Evolutionary conservation across 176 grass and related monocot species (phyloP), one percentile per base, ranked within the genome.

Genomic region (Aegilops tauschii): DNA sequence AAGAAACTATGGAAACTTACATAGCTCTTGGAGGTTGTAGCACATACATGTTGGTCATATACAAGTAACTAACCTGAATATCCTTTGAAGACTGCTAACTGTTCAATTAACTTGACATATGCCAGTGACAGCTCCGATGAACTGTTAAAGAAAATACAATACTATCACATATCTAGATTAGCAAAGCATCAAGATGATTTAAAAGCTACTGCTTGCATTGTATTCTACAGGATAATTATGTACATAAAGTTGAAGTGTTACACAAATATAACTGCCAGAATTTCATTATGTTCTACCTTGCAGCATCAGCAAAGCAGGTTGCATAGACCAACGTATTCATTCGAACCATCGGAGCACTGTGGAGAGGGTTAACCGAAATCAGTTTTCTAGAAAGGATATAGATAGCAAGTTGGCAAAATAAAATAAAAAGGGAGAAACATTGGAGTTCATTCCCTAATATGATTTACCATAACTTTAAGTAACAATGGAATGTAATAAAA

Each of bases 81-180:
- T 74, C 94, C 97, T 86, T 94, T 93, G 86, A 94, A 94, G 18
- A 94, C 73, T 16, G 87, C 90, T 82, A 96, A 74, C 61, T 98
- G 97, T 83, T 96, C 94, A 88, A 98, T 93, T 79, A 98, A 63
- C 69, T 98, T 94, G 12, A 85, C 92, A 90, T 98, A 96, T 39
- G 90, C 86, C 29, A 96, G 87, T 6, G 90, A 94, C 13, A 96
- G 85, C 70, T 98, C 97, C n/a, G 84, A 81, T 49, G 85, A 96
- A 91, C 97, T 98, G 85, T 65, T 89, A 85, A 40, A 70, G 61
- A 27, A 88, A 80, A 87, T 83, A 50, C 2, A 90, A 69, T 73
- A 73, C 13, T 59, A 90, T 88, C 37, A 62, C 25, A 50, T 61
- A 59, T 88, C 68, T 49, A 75, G 76, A 69, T 76, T 77, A 18